Conservation (phyloP, 2,329 filamentous ascomycete genomes). For the Conoideocrella luteorostrata region DNA sequence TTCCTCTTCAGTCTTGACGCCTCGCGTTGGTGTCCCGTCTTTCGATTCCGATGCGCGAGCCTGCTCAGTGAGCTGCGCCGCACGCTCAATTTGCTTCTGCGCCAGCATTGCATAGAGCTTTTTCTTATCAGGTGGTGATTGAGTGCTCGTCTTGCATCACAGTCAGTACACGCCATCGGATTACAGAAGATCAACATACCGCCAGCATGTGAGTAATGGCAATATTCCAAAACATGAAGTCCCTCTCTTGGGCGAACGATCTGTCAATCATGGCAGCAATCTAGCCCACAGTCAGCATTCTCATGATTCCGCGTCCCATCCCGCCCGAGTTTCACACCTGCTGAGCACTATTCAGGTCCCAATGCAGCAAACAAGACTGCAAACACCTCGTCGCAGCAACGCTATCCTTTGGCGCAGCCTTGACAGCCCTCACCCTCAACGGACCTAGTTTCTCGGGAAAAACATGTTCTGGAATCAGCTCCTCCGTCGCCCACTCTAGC, state of each 20-base stretch:
- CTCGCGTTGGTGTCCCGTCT: constrained; percentile 18
- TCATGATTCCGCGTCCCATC: background rate
- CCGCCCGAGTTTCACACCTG: constrained; percentile 34
- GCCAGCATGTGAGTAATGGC: constrained; percentile 46
- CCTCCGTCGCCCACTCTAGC: constrained; percentile 46
- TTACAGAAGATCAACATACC: constrained; percentile 26
- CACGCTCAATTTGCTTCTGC: constrained; percentile 44
- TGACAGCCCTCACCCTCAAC: constrained; percentile 44
- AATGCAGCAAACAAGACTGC: constrained; percentile 46
- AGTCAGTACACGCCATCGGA: constrained; percentile 1
- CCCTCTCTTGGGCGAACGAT: constrained; percentile 40
- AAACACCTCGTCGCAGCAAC: constrained; percentile 36
- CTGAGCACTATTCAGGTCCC: constrained; percentile 51
- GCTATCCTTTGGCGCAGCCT: constrained; percentile 44
- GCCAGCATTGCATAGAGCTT: constrained; percentile 46
- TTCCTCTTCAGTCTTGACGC: constrained; percentile 42
- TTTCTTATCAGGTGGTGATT: constrained; percentile 41
- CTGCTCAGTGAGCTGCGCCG: constrained; percentile 39
- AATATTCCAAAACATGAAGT: constrained; percentile 50
- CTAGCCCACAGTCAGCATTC: constrained; percentile 22
- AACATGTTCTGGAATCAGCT: constrained; percentile 30
- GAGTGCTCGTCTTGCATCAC: constrained; percentile 34
- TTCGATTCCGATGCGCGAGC: constrained; percentile 13
- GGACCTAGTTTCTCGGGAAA: constrained; percentile 43
- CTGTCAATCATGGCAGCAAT: constrained; percentile 49